phyloP scores from a whole-genome alignment of 2,329 filamentous ascomycete genomes.

The Capronia epimyces region DNA sequence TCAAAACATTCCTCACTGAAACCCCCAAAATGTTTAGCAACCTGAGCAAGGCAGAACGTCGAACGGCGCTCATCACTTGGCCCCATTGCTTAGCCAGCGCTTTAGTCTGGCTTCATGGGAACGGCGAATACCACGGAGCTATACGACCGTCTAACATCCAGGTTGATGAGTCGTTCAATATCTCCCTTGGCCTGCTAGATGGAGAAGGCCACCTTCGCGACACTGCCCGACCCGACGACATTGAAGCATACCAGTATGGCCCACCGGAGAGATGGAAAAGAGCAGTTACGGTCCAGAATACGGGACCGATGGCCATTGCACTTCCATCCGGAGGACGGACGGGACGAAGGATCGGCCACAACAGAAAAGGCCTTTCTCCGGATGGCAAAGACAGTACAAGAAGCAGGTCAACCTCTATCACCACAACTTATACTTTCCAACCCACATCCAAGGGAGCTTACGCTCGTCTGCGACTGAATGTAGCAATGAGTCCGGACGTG shows the following conservation, averaged over 20 bases:
- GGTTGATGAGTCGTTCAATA: slow-evolving; percentile 51
- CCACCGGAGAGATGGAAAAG: slow-evolving; percentile 52
- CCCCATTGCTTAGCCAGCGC: slow-evolving; percentile 50
- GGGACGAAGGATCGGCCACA: slow-evolving; percentile 29
- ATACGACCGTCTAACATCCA: slow-evolving; percentile 58
- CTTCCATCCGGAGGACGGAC: slow-evolving; percentile 42
- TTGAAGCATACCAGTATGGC: slow-evolving; percentile 55
- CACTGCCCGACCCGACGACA: slow-evolving; percentile 49
- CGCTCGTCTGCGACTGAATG: slow-evolving; percentile 19
- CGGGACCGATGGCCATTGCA: slow-evolving; percentile 30
- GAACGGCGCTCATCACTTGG: slow-evolving; percentile 42
- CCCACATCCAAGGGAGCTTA: slow-evolving; percentile 20
- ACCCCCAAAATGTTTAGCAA: slow-evolving; percentile 39
- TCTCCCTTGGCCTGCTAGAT: slow-evolving; percentile 56
- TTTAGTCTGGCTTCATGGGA: slow-evolving; percentile 52
- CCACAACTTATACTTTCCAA: slow-evolving; percentile 20
- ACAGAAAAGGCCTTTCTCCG: slow-evolving; percentile 2
- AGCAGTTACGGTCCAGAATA: slow-evolving; percentile 36
- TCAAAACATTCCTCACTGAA: slow-evolving; percentile 42
- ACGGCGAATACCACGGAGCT: slow-evolving; percentile 50
- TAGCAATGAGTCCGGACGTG: slow-evolving; percentile 7
- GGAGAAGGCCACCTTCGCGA: slow-evolving; percentile 51
- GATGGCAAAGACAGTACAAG: slow-evolving; percentile 16
- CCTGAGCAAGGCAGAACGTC: slow-evolving; percentile 39
- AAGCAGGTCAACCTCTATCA: slow-evolving; percentile 25